Evolutionary conservation across 345 rosid species (phyloP).

Genomic region (Sapria himalayana): DNA sequence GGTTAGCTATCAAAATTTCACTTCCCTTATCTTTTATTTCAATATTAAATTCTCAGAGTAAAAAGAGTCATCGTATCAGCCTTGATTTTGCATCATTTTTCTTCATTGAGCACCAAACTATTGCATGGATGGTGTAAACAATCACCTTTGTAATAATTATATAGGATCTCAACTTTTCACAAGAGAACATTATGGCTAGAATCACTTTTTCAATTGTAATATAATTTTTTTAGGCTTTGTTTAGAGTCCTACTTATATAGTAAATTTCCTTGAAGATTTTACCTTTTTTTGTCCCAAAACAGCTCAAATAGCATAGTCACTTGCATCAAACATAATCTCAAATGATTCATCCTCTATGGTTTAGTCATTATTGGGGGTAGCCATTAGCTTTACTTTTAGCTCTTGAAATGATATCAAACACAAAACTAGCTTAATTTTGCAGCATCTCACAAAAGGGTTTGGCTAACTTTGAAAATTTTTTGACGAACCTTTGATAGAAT

Average conservation of each 20-base stretch:
- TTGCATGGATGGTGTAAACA: no score
- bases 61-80: neutral
- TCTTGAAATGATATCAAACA: neutral
- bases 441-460: neutral
- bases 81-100: no score
- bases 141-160: neutral
- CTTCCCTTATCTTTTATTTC: neutral
- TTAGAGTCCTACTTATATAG: neutral
- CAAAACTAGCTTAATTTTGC: neutral
- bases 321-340: neutral
- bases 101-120: no score
- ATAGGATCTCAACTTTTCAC: neutral
- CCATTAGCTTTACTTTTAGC: neutral
- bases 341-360: neutral
- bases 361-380: neutral
- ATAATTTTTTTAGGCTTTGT: neutral
- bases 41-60: neutral
- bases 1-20: no score
- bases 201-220: neutral
- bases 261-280: neutral
- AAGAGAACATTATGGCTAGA: neutral
- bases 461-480: neutral
- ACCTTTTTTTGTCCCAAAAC: neutral
- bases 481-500: neutral
- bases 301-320: neutral